phyloP scores from a whole-genome alignment of 2,329 filamentous ascomycete species.

The Botrytis sinoallii region DNA sequence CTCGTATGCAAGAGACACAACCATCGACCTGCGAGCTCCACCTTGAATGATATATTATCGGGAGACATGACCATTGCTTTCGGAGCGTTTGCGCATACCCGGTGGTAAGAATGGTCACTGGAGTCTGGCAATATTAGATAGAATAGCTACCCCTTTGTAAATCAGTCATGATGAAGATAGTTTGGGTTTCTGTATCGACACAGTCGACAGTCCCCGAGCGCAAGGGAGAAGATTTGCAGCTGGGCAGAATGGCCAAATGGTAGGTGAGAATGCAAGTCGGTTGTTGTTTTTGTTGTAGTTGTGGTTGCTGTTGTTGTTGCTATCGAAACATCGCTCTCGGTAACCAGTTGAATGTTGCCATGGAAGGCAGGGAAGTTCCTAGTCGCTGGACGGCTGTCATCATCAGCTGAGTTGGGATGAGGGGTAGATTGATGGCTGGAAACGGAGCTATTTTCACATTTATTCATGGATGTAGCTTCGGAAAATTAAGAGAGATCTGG shows the following conservation, averaged over 20 bases:
- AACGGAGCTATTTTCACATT: neutral
- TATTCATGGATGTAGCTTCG: conserved; percentile 2
- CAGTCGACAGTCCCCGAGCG: neutral
- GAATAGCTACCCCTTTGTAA: neutral
- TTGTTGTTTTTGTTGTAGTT: neutral
- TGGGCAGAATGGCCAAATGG: neutral
- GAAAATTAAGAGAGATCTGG: neutral
- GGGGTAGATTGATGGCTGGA: neutral
- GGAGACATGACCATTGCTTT: neutral
- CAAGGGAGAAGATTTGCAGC: neutral
- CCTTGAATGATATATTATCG: neutral
- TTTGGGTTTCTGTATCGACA: neutral
- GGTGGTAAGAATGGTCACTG: neutral
- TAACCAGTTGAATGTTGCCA: neutral
- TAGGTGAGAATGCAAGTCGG: neutral
- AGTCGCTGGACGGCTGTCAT: neutral
- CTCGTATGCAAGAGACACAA: conserved; percentile 4
- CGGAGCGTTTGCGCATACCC: neutral
- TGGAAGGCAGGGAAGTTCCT: neutral
- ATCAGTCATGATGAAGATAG: neutral
- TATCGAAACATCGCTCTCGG: neutral
- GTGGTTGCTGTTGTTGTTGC: neutral
- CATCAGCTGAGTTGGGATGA: conserved; percentile 16
- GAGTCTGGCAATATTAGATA: neutral
- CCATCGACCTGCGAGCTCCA: neutral